These are phyloP conservation scores for Thinopyrum elongatum DNA, from an alignment of 176 grass and related monocot genomes.

Conservation along the genomic window DNA sequence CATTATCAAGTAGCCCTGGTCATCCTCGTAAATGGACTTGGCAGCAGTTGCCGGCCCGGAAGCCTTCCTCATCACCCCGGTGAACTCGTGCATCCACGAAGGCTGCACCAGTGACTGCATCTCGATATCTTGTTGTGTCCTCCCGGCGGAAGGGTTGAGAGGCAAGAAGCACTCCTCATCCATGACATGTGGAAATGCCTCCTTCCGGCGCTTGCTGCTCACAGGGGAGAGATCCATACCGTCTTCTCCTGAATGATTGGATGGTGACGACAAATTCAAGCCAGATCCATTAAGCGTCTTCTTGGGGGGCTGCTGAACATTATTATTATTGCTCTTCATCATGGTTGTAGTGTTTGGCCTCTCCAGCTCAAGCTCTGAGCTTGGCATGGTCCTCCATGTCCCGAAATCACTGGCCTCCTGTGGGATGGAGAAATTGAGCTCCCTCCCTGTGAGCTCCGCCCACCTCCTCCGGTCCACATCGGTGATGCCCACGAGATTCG, in stretches of 20 bases:
- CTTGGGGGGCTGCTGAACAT: constrained; percentile 51
- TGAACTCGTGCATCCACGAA: constrained; percentile 70
- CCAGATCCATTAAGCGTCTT: constrained; percentile 72
- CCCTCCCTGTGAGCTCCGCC: constrained; percentile 83
- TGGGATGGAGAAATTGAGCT: constrained; percentile 81
- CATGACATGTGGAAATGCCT: constrained; percentile 50
- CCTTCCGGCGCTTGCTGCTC: constrained; percentile 80
- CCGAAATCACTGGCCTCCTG: constrained; percentile 90
- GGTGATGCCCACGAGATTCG: constrained; percentile 58
- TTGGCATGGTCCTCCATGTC: constrained; percentile 82
- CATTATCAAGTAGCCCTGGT: constrained; percentile 74
- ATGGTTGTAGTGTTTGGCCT: constrained; percentile 38
- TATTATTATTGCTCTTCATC: constrained; percentile 29
- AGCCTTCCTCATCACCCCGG: constrained; percentile 76
- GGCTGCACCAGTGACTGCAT: constrained; percentile 55
- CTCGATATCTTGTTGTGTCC: constrained; percentile 52
- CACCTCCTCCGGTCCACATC: constrained; percentile 90
- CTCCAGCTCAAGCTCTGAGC: constrained; percentile 78
- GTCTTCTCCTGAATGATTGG: constrained; percentile 71
- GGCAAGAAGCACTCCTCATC: constrained; percentile 84
- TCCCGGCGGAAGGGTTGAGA: constrained; percentile 45
- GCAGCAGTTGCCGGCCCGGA: constrained; percentile 79
- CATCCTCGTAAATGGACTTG: constrained; percentile 94
- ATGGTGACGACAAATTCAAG: constrained; percentile 80
- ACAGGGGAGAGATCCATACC: constrained; percentile 89